These are phyloP conservation scores for Penicillium polonicum DNA, from an alignment of 2,329 filamentous ascomycete genomes.

Conservation along the genomic window DNA sequence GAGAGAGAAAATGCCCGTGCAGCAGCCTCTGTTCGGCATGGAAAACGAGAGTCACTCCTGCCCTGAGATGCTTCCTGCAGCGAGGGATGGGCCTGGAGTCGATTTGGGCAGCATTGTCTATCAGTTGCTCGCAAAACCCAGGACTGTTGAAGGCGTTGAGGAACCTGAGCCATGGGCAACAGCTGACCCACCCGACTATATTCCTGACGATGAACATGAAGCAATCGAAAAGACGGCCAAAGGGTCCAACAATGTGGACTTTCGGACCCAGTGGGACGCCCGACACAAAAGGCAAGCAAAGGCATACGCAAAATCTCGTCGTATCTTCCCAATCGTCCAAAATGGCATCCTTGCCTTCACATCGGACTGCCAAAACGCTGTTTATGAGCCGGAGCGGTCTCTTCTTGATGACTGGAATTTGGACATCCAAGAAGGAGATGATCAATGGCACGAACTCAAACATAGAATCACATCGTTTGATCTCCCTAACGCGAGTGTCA, in stretches of 20 bases:
- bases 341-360: neutral
- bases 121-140: constrained; percentile 11
- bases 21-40: neutral
- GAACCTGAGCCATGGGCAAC: neutral
- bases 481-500: neutral
- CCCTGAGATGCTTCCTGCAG: constrained; percentile 23
- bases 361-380: neutral
- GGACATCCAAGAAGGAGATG: neutral
- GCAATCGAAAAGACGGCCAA: neutral
- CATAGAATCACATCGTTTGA: neutral
- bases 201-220: neutral
- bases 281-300: neutral
- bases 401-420: neutral
- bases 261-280: neutral
- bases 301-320: constrained; percentile 1
- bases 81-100: constrained; percentile 30
- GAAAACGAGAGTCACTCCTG: constrained; percentile 6
- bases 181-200: neutral
- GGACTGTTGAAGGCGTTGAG: neutral
- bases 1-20: neutral
- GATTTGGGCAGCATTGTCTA: constrained; percentile 25
- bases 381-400: neutral
- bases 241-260: neutral
- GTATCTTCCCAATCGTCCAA: neutral
- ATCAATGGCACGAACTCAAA: neutral